Evolutionary conservation across 495 filamentous ascomycete genomes (phyloP).

Genomic region (Neurospora sp.): DNA sequence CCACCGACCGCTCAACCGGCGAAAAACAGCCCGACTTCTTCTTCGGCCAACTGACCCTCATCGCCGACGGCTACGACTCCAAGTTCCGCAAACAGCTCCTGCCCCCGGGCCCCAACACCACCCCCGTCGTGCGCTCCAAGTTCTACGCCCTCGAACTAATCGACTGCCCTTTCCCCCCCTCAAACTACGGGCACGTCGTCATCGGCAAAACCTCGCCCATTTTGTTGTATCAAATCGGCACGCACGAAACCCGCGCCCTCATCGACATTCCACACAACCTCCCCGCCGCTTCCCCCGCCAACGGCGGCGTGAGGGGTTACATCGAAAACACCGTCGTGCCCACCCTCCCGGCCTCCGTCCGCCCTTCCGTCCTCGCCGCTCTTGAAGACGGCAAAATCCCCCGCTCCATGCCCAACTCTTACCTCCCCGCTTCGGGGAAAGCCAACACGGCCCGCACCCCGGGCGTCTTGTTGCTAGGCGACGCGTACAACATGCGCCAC

Average conservation of each 20-base stretch:
- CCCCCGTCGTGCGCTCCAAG: constrained; percentile 63
- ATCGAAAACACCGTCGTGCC: constrained; percentile 69
- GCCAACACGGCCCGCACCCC: constrained; percentile 53
- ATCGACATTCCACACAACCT: constrained; percentile 80
- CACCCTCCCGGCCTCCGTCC: constrained; percentile 58
- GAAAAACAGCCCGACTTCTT: constrained; percentile 58
- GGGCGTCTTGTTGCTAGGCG: constrained; percentile 75
- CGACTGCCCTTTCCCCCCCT: constrained; percentile 66
- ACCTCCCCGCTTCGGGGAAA: constrained; percentile 51
- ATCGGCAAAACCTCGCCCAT: constrained; percentile 71
- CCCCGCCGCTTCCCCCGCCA: constrained; percentile 55
- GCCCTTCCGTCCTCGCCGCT: constrained; percentile 64
- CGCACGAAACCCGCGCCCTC: constrained; percentile 82
- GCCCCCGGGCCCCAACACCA: constrained; percentile 24
- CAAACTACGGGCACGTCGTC: constrained; percentile 76
- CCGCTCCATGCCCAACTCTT: constrained; percentile 86
- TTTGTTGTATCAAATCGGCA: constrained; percentile 94
- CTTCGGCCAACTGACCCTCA: constrained; percentile 77
- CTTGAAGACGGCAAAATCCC: constrained; percentile 62
- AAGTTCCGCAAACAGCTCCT: constrained; percentile 83
- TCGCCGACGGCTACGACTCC: constrained; percentile 88
- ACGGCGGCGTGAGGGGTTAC: constrained; percentile 76
- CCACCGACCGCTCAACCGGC: constrained; percentile 40
- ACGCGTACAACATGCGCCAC: constrained; percentile 96
- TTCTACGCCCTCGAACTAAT: constrained; percentile 91